These are phyloP conservation scores for Vicia faba DNA, from an alignment of 306 rosid genomes.

Conservation along the genomic window DNA sequence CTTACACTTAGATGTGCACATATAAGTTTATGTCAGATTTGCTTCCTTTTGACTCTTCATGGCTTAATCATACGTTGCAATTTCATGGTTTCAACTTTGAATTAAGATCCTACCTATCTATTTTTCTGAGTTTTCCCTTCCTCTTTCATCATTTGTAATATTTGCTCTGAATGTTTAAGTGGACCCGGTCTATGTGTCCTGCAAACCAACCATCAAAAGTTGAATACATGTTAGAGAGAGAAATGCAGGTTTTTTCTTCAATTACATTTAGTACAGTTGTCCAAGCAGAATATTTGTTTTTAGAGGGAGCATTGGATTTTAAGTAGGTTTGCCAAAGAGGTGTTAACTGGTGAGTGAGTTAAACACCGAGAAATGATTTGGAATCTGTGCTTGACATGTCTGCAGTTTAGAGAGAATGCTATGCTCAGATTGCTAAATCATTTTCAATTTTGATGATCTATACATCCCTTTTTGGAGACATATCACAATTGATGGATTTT, in stretches of 20 bases:
- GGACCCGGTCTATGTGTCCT: neutral
- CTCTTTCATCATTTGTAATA: slow-evolving; percentile 2
- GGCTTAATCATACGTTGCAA: neutral
- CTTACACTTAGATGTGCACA: slow-evolving; percentile 25
- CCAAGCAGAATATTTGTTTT: neutral
- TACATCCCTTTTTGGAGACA: neutral
- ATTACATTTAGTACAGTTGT: neutral
- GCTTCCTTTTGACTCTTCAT: slow-evolving; percentile 21
- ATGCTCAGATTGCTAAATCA: neutral
- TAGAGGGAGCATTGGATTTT: slow-evolving; percentile 17
- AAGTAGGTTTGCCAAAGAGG: slow-evolving; percentile 11
- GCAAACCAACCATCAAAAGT: neutral
- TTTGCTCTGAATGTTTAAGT: neutral
- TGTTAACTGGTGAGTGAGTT: neutral
- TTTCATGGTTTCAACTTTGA: slow-evolving; percentile 10
- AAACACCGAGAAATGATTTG: neutral
- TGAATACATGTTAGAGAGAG: neutral
- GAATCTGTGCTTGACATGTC: slow-evolving; percentile 1
- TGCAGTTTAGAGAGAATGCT: neutral
- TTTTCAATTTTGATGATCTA: slow-evolving; percentile 2
- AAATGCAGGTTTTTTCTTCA: neutral
- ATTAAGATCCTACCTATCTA: neutral
- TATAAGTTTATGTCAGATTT: slow-evolving; percentile 8
- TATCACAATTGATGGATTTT: neutral
- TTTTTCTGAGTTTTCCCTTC: neutral